Evolutionary conservation across 768 basidiomycete genomes (phyloP), one percentile per base, ranked within the genome.

Genomic region (Hygrophorus pudorinus): DNA sequence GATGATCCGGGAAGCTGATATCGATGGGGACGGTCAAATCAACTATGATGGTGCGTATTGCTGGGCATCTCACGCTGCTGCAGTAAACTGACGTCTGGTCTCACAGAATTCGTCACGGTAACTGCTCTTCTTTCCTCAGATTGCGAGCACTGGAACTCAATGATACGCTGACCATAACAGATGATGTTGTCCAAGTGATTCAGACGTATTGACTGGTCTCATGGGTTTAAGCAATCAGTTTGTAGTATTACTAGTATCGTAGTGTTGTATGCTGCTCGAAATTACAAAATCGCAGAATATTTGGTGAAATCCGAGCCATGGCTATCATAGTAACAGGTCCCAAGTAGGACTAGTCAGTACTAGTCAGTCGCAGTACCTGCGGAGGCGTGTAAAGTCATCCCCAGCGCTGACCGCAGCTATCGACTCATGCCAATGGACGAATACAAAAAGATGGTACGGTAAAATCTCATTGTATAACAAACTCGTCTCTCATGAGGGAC

Each of bases 11-110:
- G 60, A 61, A 64, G 87, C 86, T 40, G 86, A 90, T 59, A 72
- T 79, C 35, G 85, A 89, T 54, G 86, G 86, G 38, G 82, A 85
- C 55, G 83, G 83, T 17, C 80, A 81, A 64, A 82, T 82, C 61
- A 78, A 80, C 62, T 85, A 83, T 56, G 72, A 79, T 2, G 79
- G 79, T 79, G 47, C 53, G 73, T 62, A 42, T 12, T 1, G 35
- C 12, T 17, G 29, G 2, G 18, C 14, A 16, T 18, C 17, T 30
- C 14, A 31, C 40, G 13, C 46, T 14, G 21, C 43, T 21, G 43
- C 14, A 13, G 31, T 36, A 16, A 12, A 38, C 18, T 39, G 30
- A 30, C 21, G 12, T 43, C 29, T 11, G 32, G 11, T 18, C 13
- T 42, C 49, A 49, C 42, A 53, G 59, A 60, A 47, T 62, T 59